These are phyloP conservation scores for Eutrema yunnanense DNA, from an alignment of 345 rosid genomes.

Conservation along the genomic window DNA sequence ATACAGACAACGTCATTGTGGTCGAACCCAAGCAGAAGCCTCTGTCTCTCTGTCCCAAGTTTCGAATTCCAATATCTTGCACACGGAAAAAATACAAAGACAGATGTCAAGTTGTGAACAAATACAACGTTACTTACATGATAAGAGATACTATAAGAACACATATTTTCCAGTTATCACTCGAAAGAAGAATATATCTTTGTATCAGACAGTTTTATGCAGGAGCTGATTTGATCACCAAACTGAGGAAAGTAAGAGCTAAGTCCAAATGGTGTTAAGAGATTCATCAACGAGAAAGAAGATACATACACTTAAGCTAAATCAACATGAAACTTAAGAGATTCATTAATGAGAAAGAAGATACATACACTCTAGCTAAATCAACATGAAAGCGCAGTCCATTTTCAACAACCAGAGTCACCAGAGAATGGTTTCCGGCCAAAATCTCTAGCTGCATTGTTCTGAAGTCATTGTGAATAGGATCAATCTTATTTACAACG, in stretches of 20 bases:
- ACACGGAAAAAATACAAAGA: background rate
- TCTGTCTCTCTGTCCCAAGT: conserved; percentile 83
- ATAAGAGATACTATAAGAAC: background rate
- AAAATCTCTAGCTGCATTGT: conserved; percentile 93
- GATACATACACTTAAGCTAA: conserved; percentile 68
- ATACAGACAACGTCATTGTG: conserved; percentile 70
- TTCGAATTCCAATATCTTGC: conserved; percentile 93
- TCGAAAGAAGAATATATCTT: background rate
- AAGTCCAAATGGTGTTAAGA: background rate
- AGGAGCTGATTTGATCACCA: background rate
- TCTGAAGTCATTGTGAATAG: conserved; percentile 65
- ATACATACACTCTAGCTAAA: conserved; percentile 72
- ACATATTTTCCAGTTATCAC: background rate
- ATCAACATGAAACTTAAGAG: conserved; percentile 60
- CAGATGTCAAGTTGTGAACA: conserved; percentile 6
- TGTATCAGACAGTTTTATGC: background rate
- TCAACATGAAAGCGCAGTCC: conserved; percentile 84
- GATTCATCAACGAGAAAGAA: background rate
- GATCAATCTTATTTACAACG: conserved; percentile 80
- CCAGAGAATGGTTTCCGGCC: conserved; percentile 89
- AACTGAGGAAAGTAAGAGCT: background rate
- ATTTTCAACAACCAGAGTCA: conserved; percentile 80
- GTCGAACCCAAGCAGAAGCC: conserved; percentile 58
- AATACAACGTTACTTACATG: background rate
- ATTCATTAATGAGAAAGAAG: background rate